phyloP scores from a whole-genome alignment of 1,284 basidiomycete species.

The Cerrena zonata region DNA sequence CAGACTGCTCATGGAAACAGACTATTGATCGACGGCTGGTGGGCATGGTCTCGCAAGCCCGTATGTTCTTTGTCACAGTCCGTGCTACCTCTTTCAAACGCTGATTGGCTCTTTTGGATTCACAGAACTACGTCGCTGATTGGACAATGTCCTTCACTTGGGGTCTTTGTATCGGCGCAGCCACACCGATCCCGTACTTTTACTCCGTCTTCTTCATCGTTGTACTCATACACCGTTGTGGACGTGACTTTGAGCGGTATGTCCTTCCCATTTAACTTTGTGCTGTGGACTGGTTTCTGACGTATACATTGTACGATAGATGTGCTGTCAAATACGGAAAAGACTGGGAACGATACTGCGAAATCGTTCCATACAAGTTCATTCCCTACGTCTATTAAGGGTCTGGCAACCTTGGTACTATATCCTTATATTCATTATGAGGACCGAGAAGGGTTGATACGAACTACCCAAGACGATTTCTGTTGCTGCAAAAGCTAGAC shows the following conservation, averaged over 20 bases:
- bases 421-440: no score
- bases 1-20: slow-evolving; percentile 94
- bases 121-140: slow-evolving; percentile 83
- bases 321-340: slow-evolving; percentile 92
- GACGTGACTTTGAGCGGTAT: slow-evolving; percentile 86
- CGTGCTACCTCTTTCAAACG: background rate
- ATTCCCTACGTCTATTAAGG: slow-evolving; percentile 67
- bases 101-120: background rate
- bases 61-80: slow-evolving; percentile 37
- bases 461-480: no score
- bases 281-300: background rate
- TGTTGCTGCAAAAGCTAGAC: no score
- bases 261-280: slow-evolving; percentile 12
- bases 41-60: slow-evolving; percentile 86
- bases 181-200: slow-evolving; percentile 89
- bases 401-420: no score
- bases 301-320: slow-evolving; percentile 35
- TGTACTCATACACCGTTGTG: slow-evolving; percentile 82
- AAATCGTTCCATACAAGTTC: slow-evolving; percentile 83
- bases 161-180: slow-evolving; percentile 81
- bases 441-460: no score
- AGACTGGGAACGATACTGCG: slow-evolving; percentile 89
- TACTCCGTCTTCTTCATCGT: slow-evolving; percentile 91
- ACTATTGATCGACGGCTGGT: slow-evolving; percentile 82
- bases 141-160: slow-evolving; percentile 87